phyloP scores from a whole-genome alignment of 192 early-diverging fungal genomes.

The Coemansia umbellata region DNA sequence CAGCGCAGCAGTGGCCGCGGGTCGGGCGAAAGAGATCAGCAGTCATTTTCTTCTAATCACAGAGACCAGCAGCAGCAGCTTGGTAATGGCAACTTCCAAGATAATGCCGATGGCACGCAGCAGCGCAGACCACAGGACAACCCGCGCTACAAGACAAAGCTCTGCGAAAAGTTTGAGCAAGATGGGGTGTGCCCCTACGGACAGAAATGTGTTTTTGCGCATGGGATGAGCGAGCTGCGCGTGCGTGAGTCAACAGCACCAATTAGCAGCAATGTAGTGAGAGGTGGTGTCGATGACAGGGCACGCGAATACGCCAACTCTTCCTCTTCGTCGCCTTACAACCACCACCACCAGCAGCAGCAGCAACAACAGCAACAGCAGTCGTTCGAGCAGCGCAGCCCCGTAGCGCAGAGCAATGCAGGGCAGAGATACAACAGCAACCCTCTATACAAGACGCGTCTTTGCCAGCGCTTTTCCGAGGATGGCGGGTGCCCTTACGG shows the following conservation, averaged over 20 bases:
- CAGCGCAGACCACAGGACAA: constrained; percentile 55
- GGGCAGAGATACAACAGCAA: constrained; percentile 50
- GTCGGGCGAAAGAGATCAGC: constrained; percentile 15
- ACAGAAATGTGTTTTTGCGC: constrained; percentile 90
- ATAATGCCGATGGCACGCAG: constrained; percentile 12
- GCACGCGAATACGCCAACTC: constrained; percentile 7
- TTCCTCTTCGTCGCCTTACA: neutral
- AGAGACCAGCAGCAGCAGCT: constrained; percentile 11
- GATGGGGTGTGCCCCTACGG: constrained; percentile 91
- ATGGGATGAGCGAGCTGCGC: constrained; percentile 54
- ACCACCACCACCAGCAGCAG: constrained; percentile 1
- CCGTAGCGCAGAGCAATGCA: constrained; percentile 9
- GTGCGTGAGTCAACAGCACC: constrained; percentile 48
- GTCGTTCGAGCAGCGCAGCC: constrained; percentile 15
- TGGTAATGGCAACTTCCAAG: constrained; percentile 3
- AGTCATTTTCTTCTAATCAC: neutral
- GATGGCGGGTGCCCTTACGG: constrained; percentile 79
- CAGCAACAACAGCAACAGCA: constrained; percentile 6
- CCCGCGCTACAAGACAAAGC: constrained; percentile 81
- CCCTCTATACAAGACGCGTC: constrained; percentile 74
- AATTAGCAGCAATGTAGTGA: constrained; percentile 7
- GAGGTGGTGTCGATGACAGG: constrained; percentile 9
- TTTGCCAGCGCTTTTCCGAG: constrained; percentile 78
- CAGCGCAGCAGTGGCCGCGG: constrained; percentile 8
- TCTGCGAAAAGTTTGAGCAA: constrained; percentile 79